Base-by-base conservation (phyloP, 441 rosid genomes). In the Aquilaria agallochum region DNA sequence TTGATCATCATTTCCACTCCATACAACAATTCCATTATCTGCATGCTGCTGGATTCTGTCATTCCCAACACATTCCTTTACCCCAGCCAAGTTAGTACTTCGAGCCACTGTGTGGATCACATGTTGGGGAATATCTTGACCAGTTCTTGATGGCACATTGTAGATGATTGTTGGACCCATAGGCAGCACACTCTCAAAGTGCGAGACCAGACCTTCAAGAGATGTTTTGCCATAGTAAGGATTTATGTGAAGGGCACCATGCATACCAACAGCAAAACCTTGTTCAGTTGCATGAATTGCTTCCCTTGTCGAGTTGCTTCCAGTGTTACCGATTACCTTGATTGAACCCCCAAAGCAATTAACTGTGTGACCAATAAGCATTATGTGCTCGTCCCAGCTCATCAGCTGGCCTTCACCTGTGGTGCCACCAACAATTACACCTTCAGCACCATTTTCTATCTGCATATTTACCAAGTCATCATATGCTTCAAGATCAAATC, bases 301-400 rank as follows among this genome's bases (percentile, higher is more conserved):
- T 78, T 92, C 98, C 59, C 90, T 76, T 4, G 98, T 92, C 0
- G 95, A 92, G 81, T 92, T 92, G 66, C 98, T 92, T 68, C 96
- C 95, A 0, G 95, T 86, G 82, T 92, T 92, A 31, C 96, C 94
- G 55, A 92, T 80, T 50, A 92, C 95, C 78, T 86, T 89, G 67
- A 89, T 73, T 5, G 83, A 77, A 4, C 42, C 42, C 2, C 96
- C 98, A 30, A 87, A 92, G 64, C 89, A 92, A 30, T 87, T 87
- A 3, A 89, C 98, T 0, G 91, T 92, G 70, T 87, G 96, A 36
- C 95, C 96, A 50, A 85, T 92, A 59, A 87, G 95, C 95, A 87
- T 89, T 60, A 89, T 85, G 70, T 92, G 96, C 57, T 92, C 98
- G 31, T 92, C 98, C 98, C 98, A 92, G 72, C 94, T 87, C 96